Percentiles rank a stretch among this genome's conserved stretches.
Evolutionary conservation across 2,329 filamentous ascomycete species (phyloP).

Genomic region (Claviceps maximensis): DNA sequence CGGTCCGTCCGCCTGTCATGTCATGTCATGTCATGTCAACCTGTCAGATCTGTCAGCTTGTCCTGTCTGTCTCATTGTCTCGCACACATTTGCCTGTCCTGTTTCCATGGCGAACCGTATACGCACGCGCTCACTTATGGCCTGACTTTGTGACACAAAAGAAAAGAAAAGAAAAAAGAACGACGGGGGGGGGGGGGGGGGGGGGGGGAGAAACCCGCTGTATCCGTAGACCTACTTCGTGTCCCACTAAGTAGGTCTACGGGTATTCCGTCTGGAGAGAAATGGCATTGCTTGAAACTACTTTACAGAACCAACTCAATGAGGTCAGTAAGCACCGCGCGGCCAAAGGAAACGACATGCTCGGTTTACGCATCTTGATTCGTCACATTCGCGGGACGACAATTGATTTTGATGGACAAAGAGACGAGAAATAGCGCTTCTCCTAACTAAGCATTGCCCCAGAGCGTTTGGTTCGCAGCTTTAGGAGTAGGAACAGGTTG

Average conservation of each 20-base stretch:
- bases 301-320: background rate
- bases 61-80: no score
- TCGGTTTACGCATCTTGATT: background rate
- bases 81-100: no score
- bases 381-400: background rate
- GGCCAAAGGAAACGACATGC: background rate
- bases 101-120: no score
- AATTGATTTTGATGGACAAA: background rate
- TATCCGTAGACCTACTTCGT: no score
- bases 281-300: background rate
- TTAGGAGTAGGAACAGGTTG: background rate
- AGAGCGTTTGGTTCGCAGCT: background rate
- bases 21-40: no score
- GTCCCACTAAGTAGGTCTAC: no score
- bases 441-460: background rate
- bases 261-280: background rate
- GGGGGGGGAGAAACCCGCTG: no score
- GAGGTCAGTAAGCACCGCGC: background rate
- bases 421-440: background rate
- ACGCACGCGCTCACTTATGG: no score
- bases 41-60: no score
- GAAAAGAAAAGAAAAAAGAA: background rate
- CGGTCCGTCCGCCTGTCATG: no score
- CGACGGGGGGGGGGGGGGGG: no score
- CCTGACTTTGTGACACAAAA: background rate